phyloP scores from a whole-genome alignment of 345 rosid species.

The Eucalyptus caleyi region DNA sequence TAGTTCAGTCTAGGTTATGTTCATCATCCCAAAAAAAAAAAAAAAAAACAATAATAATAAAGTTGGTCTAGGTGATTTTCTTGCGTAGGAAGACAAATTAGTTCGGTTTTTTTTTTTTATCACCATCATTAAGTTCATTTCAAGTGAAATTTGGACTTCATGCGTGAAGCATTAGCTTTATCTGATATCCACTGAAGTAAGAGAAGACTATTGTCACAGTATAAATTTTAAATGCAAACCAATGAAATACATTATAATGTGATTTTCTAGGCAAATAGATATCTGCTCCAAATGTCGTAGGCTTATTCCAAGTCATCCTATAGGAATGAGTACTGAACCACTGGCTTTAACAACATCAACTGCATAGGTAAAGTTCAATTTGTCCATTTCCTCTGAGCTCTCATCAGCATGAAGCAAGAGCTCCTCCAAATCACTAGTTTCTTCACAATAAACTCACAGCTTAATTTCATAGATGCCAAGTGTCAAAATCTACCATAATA shows the following conservation, averaged over 20 bases:
- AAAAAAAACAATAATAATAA: not conserved
- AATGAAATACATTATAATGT: constrained; percentile 18
- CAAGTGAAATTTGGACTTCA: not conserved
- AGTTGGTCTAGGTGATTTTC: not conserved
- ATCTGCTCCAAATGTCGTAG: constrained; percentile 65
- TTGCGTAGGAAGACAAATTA: not conserved
- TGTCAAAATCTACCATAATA: not conserved
- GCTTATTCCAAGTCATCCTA: constrained; percentile 38
- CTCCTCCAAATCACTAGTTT: constrained; percentile 5
- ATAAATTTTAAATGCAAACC: not conserved
- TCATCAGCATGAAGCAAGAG: constrained; percentile 23
- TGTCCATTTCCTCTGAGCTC: constrained; percentile 50
- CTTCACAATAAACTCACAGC: not conserved
- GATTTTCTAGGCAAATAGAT: constrained; percentile 35
- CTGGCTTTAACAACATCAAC: constrained; percentile 55
- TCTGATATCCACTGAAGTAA: not conserved
- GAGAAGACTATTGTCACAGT: not conserved
- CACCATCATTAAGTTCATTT: not conserved
- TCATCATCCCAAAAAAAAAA: not conserved
- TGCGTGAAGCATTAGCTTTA: not conserved
- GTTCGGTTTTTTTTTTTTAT: not conserved
- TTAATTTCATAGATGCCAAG: not conserved
- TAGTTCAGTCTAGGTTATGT: not conserved
- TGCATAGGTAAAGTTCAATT: constrained; percentile 50
- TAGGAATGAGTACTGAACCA: constrained; percentile 68